phyloP scores from a whole-genome alignment of 2,329 filamentous ascomycete species.

The Berkeleyomyces basicola region DNA sequence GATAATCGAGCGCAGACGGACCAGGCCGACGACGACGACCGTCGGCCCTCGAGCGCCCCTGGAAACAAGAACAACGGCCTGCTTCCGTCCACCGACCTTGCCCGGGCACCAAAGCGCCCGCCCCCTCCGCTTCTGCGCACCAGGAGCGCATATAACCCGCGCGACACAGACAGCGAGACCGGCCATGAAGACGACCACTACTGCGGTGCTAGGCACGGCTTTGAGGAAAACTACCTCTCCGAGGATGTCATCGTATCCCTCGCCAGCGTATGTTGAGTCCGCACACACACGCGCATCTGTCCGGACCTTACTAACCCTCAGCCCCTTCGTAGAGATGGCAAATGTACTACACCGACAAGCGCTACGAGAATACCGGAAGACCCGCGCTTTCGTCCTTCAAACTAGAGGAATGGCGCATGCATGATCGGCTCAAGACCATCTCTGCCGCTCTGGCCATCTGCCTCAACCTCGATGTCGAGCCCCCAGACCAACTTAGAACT shows the following conservation, averaged over 20 bases:
- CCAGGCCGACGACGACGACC: conserved; percentile 17
- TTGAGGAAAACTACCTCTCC: conserved; percentile 81
- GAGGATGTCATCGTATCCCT: conserved; percentile 76
- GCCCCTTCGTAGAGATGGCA: conserved; percentile 62
- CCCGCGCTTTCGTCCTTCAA: conserved; percentile 51
- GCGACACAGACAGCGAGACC: conserved; percentile 24
- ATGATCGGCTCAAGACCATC: conserved; percentile 88
- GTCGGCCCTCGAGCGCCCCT: conserved; percentile 30
- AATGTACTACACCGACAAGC: conserved; percentile 98
- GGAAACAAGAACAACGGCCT: conserved; percentile 24
- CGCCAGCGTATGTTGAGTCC: conserved; percentile 47
- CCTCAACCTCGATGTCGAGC: conserved; percentile 93
- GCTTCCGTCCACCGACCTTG: conserved; percentile 20
- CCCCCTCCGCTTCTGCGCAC: conserved; percentile 39
- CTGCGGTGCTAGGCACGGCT: conserved; percentile 62
- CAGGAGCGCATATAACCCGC: conserved; percentile 37
- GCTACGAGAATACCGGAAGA: conserved; percentile 85
- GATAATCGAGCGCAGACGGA: background rate
- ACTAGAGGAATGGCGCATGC: conserved; percentile 92
- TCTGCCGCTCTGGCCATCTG: conserved; percentile 89
- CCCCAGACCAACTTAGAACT: conserved; percentile 91
- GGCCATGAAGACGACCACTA: conserved; percentile 31
- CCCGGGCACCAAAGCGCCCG: conserved; percentile 22
- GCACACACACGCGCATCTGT: background rate
- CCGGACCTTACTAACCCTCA: conserved; percentile 7